Percentiles rank a stretch among this genome's conserved stretches.
These are phyloP conservation scores for Citrullus amarus DNA, from an alignment of 306 rosid genomes.

Conservation along the genomic window DNA sequence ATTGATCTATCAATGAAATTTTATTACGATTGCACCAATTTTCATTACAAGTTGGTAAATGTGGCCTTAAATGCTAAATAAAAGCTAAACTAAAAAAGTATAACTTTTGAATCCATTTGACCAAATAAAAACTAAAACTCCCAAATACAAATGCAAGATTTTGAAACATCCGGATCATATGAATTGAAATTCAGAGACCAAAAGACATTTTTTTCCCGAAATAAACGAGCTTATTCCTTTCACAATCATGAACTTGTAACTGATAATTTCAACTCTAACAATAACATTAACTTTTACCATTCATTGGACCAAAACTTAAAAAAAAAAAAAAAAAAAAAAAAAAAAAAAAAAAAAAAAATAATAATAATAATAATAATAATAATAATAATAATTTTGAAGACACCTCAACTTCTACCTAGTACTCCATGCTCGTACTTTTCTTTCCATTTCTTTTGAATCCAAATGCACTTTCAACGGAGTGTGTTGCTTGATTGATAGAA, in stretches of 20 bases:
- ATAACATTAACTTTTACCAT: background rate
- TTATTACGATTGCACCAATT: too few species aligned
- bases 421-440: background rate
- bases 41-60: too few species aligned
- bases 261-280: background rate
- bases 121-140: too few species aligned
- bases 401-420: background rate
- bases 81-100: too few species aligned
- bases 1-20: too few species aligned
- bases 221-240: background rate
- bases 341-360: background rate
- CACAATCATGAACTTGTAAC: background rate
- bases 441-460: background rate
- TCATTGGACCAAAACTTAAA: background rate
- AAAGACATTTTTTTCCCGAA: too few species aligned
- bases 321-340: background rate
- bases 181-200: too few species aligned
- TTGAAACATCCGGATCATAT: too few species aligned
- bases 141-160: too few species aligned
- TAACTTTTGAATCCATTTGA: too few species aligned
- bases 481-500: background rate
- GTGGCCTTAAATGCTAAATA: too few species aligned
- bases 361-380: too few species aligned
- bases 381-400: background rate
- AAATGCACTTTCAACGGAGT: slow-evolving; percentile 6